phyloP scores from a whole-genome alignment of 129 eudicot genomes.

The Saussurea involucrata region DNA sequence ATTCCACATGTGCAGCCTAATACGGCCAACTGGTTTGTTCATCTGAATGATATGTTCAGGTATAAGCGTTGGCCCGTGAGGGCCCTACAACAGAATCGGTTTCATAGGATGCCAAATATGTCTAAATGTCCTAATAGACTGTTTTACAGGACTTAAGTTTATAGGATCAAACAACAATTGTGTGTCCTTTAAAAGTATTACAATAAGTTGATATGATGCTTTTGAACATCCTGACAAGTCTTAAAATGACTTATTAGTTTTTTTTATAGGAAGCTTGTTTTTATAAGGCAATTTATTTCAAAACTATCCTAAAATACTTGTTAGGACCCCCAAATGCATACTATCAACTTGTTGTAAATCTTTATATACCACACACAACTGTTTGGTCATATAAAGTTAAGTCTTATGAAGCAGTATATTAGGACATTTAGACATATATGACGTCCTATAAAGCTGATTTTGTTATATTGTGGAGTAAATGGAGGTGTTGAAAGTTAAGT shows the following conservation, averaged over 20 bases:
- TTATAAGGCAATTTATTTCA: no score
- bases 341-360: no score
- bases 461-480: not conserved
- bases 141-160: not conserved
- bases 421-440: not conserved
- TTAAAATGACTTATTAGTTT: no score
- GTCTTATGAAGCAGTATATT: no score
- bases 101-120: not conserved
- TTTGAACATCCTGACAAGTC: not conserved
- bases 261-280: no score
- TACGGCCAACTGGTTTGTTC: not conserved
- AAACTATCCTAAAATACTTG: no score
- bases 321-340: no score
- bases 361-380: no score
- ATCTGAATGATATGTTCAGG: not conserved
- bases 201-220: not conserved
- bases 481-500: not conserved
- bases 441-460: not conserved
- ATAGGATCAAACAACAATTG: not conserved
- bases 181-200: not conserved
- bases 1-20: not conserved
- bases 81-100: not conserved
- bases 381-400: no score
- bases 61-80: not conserved
- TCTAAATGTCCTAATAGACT: not conserved